Evolutionary conservation across 2,329 filamentous ascomycete genomes (phyloP).

Genomic region (Exophiala bonariae): DNA sequence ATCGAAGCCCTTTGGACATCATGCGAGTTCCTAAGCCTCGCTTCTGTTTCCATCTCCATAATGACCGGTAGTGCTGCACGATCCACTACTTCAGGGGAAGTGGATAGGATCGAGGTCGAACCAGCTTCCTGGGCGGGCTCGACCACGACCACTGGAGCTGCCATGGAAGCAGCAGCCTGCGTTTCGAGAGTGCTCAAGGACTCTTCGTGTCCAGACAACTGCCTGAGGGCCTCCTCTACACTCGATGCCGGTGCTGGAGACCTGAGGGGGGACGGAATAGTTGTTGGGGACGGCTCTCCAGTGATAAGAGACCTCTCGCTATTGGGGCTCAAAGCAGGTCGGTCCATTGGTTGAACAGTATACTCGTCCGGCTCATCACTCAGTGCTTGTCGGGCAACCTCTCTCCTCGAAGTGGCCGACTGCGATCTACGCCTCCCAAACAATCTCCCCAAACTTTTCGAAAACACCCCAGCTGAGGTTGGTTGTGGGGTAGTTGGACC

Average conservation of each 20-base stretch:
- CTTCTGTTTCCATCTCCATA: neutral
- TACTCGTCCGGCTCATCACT: constrained; percentile 23
- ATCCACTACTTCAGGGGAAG: neutral
- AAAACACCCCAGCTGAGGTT: constrained; percentile 15
- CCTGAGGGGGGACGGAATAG: constrained; percentile 3
- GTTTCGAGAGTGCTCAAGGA: constrained; percentile 18
- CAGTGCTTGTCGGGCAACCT: constrained; percentile 20
- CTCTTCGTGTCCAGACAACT: constrained; percentile 15
- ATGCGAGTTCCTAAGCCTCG: neutral
- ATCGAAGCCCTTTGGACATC: constrained; percentile 27
- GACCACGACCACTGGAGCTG: constrained; percentile 12
- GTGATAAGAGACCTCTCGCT: constrained; percentile 17
- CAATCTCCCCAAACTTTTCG: constrained; percentile 17
- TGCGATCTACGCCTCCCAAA: constrained; percentile 23
- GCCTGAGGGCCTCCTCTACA: neutral
- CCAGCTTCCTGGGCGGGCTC: constrained; percentile 10
- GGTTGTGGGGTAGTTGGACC: constrained; percentile 17
- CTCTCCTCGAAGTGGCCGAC: constrained; percentile 17
- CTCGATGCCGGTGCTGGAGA: constrained; percentile 6
- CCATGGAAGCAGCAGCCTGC: neutral
- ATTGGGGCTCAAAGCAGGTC: constrained; percentile 11
- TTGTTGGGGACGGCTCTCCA: constrained; percentile 16
- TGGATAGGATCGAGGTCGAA: neutral
- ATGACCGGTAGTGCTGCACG: neutral
- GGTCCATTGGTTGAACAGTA: constrained; percentile 2